Evolutionary conservation across 371 early-diverging fungal species (phyloP).

Genomic region (Massospora cicadina): DNA sequence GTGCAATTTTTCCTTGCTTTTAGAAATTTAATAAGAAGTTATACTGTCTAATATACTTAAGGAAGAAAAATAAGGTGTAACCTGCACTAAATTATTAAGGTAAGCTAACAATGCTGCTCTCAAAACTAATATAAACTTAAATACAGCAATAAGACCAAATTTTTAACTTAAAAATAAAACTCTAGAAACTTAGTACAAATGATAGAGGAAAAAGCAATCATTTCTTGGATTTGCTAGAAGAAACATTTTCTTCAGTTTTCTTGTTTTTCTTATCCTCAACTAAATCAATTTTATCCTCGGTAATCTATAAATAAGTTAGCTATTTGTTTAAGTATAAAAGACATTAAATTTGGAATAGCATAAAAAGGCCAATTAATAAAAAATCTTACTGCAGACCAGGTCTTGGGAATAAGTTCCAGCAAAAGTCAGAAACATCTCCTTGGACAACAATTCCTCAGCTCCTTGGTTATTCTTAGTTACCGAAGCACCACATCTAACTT

Average conservation of each 20-base stretch:
- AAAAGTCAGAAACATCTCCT: constrained; percentile 79
- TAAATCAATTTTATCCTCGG: constrained; percentile 42
- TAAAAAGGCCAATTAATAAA: not conserved
- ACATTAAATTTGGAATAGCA: constrained; percentile 1
- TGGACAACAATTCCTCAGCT: constrained; percentile 81
- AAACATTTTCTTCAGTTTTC: constrained; percentile 12
- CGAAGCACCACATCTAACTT: constrained; percentile 84
- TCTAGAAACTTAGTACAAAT: no score
- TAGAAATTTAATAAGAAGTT: no score
- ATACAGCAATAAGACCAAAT: no score
- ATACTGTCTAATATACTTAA: no score
- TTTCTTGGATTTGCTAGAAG: not conserved
- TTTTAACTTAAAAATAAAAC: no score
- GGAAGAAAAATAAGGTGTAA: no score
- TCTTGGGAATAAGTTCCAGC: constrained; percentile 33
- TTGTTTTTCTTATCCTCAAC: constrained; percentile 46
- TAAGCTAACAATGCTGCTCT: no score
- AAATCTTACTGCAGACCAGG: constrained; percentile 33
- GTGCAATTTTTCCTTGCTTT: no score
- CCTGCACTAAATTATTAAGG: no score
- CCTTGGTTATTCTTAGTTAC: constrained; percentile 83
- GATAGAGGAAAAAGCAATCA: no score
- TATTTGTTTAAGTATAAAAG: not conserved
- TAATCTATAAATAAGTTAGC: constrained; percentile 21
- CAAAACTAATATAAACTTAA: no score